Base-by-base conservation (phyloP, 805 yeast species). In the Kluyveromyces starmeri region DNA sequence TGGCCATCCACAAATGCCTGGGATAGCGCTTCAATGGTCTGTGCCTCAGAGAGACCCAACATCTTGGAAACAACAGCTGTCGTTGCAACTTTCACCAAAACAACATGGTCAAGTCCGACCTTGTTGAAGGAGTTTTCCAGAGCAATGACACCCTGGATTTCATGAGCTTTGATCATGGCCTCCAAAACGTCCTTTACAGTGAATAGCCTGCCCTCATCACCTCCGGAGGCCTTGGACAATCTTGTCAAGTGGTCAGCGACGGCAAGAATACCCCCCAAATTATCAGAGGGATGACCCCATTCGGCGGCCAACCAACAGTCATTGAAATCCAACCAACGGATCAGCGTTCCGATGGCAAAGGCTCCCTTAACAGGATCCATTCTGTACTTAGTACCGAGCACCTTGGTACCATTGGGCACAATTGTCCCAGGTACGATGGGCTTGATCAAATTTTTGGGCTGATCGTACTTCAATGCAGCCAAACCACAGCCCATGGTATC, bases 301-400 rank as follows among this genome's bases (percentile, higher is more conserved):
- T 74, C 79, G n/a, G 77, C 78, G 32, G 79, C 80, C 26, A 73
- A 54, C 79, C 79, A 73, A 53, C 79, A 73, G 49, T 73, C 79
- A 42, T 73, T 73, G 58, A 65, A 73, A 44, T 73, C 80, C 37
- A 73, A 55, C 79, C 79, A 73, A 38, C 80, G 63, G 45, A 73
- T 70, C 38, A 67, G 52, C 14, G 77, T 67, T 7, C 78, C 78
- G 39, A 71, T 68, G 27, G 71, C 58, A 57, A 73, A 73, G 13
- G 78, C 77, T 27, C 73, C 79, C 37, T 71, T 65, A 27, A 73
- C 59, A 12, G 80, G 80, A 48, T 74, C 78, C 44, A 68, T 51
- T 38, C 59, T 64, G 44, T 64, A 61, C 27, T 50, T 41, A 2
- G 80, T 74, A 20, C 80, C 80, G 20, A 70, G 62, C 25, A 73